Percentiles rank a stretch among this genome's conserved stretches.
Evolutionary conservation across 441 rosid genomes (phyloP).

Genomic region (Pelargonium citronellum): DNA sequence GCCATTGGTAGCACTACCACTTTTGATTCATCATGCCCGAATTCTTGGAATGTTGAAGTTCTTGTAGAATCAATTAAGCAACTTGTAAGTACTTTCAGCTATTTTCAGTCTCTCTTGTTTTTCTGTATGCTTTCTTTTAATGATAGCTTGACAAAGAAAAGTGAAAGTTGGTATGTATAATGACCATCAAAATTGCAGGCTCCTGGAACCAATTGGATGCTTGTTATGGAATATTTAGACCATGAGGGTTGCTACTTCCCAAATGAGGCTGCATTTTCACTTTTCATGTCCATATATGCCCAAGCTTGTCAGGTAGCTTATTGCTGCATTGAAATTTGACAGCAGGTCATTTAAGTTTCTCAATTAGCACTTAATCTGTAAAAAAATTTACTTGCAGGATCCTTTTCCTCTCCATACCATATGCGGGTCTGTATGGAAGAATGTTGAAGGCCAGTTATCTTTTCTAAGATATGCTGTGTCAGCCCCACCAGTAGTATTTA

Average conservation of each 20-base stretch:
- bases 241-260: conserved; percentile 86
- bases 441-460: conserved; percentile 82
- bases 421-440: conserved; percentile 81
- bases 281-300: conserved; percentile 73
- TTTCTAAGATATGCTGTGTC: conserved; percentile 72
- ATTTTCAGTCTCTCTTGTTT: neutral
- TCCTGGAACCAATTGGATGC: conserved; percentile 73
- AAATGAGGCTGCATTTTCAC: conserved; percentile 71
- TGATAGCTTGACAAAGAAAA: conserved; percentile 4
- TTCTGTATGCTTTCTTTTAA: conserved; percentile 2
- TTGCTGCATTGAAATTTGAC: neutral
- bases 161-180: conserved; percentile 6
- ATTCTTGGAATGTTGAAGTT: conserved; percentile 76
- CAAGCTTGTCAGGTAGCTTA: conserved; percentile 69
- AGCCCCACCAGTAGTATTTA: conserved; percentile 81
- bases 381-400: conserved; percentile 47
- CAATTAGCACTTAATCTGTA: conserved; percentile 15
- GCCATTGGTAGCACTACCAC: conserved; percentile 63
- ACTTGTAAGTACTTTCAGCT: conserved; percentile 47
- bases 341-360: neutral
- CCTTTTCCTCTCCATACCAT: conserved; percentile 84
- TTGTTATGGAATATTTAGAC: conserved; percentile 78
- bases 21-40: conserved; percentile 48
- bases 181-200: conserved; percentile 45
- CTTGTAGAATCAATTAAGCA: conserved; percentile 68